Percentiles rank a stretch among this genome's conserved stretches.
These are phyloP conservation scores for Rhodotorula sp. DNA, from an alignment of 1,284 basidiomycete species.

Conservation along the genomic window DNA sequence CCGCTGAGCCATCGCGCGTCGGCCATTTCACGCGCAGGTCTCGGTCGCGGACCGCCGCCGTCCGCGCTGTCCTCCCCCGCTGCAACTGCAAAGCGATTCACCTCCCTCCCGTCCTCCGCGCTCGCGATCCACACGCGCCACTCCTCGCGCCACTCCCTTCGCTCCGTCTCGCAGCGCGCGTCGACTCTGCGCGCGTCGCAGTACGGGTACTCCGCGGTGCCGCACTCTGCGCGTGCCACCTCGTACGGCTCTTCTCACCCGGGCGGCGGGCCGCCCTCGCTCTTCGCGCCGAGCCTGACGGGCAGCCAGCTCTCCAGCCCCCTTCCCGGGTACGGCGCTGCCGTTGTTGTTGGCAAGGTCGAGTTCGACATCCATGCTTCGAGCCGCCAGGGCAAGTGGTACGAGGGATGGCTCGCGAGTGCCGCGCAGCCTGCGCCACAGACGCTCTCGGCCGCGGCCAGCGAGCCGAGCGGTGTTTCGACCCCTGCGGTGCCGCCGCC, in stretches of 20 bases:
- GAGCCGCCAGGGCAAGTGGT: conserved; percentile 66
- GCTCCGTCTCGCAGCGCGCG: conserved; percentile 18
- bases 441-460: neutral
- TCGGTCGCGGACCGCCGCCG: conserved; percentile 31
- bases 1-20: neutral
- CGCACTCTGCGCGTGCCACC: conserved; percentile 2
- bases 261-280: neutral
- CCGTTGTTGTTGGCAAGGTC: conserved; percentile 72
- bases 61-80: neutral
- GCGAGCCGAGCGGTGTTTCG: neutral
- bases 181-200: conserved; percentile 14
- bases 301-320: neutral
- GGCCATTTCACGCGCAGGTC: neutral
- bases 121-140: conserved; percentile 1
- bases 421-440: conserved; percentile 14
- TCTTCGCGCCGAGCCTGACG: neutral
- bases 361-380: conserved; percentile 73
- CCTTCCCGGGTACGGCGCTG: conserved; percentile 26
- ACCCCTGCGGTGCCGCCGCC: neutral
- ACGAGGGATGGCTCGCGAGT: conserved; percentile 65
- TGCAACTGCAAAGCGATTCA: conserved; percentile 18
- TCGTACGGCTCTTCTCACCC: conserved; percentile 15
- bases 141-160: conserved; percentile 10
- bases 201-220: conserved; percentile 2
- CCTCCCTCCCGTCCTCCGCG: conserved; percentile 12